A percentile compares a stretch with the other conserved stretches of the same genome.
phyloP scores from a whole-genome alignment of 805 yeast species.

The Candida boidinii region DNA sequence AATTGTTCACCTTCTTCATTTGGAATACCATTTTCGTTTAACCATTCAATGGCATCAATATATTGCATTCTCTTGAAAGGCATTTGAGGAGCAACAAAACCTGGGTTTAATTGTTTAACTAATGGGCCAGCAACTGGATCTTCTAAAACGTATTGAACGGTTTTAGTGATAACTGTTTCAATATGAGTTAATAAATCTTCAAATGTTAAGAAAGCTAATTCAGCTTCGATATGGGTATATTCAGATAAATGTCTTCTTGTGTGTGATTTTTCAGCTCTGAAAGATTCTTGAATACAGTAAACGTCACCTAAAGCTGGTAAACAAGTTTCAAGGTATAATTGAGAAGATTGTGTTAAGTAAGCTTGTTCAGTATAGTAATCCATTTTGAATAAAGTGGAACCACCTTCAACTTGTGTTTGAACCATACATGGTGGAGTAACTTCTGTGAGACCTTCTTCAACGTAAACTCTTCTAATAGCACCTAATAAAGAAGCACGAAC shows the following conservation, averaged over 20 bases:
- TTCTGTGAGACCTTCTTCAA: slow-evolving; percentile 70
- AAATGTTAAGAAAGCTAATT: slow-evolving; percentile 78
- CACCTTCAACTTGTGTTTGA: slow-evolving; percentile 99
- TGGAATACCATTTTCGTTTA: slow-evolving; percentile 86
- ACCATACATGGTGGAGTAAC: slow-evolving; percentile 99
- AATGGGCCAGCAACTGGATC: slow-evolving; percentile 93
- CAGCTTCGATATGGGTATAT: slow-evolving; percentile 95
- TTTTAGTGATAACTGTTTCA: slow-evolving; percentile 64
- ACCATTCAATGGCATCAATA: slow-evolving; percentile 88
- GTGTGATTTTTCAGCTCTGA: slow-evolving; percentile 98
- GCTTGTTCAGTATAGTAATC: slow-evolving; percentile 98
- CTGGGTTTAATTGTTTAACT: slow-evolving; percentile 87
- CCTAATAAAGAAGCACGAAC: slow-evolving; percentile 78
- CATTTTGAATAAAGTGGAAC: slow-evolving; percentile 87
- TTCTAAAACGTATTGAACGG: slow-evolving; percentile 68
- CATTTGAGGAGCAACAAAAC: slow-evolving; percentile 66
- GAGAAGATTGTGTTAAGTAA: slow-evolving; percentile 92
- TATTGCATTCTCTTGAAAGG: slow-evolving; percentile 93
- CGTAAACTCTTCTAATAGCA: slow-evolving; percentile 68
- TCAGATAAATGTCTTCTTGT: slow-evolving; percentile 97
- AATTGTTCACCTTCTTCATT: slow-evolving; percentile 93
- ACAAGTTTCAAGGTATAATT: slow-evolving; percentile 92
- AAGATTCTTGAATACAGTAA: slow-evolving; percentile 94
- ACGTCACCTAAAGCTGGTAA: slow-evolving; percentile 96
- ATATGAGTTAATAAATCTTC: slow-evolving; percentile 82